Evolutionary conservation across 2,329 filamentous ascomycete species (phyloP).

Genomic region (Trichophyton equinum): DNA sequence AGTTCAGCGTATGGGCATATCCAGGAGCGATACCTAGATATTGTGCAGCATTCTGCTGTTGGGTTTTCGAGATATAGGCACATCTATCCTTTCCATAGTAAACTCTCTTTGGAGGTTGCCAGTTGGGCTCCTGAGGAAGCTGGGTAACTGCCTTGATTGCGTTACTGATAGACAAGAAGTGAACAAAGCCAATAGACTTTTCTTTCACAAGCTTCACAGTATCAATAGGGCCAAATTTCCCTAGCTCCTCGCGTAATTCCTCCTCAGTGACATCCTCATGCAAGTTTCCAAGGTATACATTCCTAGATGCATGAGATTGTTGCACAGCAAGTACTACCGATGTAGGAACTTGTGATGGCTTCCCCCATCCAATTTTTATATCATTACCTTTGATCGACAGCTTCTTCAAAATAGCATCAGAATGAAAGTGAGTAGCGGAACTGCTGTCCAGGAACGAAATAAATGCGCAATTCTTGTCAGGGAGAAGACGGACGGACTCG

Average conservation of each 20-base stretch:
- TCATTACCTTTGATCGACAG: conserved; percentile 96
- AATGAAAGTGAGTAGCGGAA: conserved; percentile 97
- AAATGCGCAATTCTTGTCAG: conserved; percentile 99
- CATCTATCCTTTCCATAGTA: conserved; percentile 99
- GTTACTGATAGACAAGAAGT: conserved; percentile 94
- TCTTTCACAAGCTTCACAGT: conserved; percentile 96
- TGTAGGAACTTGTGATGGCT: conserved; percentile 93
- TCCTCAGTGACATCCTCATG: conserved; percentile 83
- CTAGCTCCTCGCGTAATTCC: conserved; percentile 83
- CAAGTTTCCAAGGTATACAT: conserved; percentile 91
- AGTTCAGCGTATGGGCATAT: conserved; percentile 91
- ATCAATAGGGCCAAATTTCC: conserved; percentile 92
- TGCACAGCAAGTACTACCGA: conserved; percentile 96
- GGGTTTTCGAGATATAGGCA: conserved; percentile 97
- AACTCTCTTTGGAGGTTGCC: conserved; percentile 87
- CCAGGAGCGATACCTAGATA: conserved; percentile 94
- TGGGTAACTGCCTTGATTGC: conserved; percentile 97
- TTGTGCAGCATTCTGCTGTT: conserved; percentile 97
- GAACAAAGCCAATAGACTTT: conserved; percentile 95
- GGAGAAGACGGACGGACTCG: conserved; percentile 90
- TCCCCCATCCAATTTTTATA: conserved; percentile 99
- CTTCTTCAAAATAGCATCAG: conserved; percentile 98
- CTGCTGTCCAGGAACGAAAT: conserved; percentile 97
- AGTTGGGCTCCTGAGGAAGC: conserved; percentile 89
- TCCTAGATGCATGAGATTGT: conserved; percentile 90